phyloP scores from a whole-genome alignment of 2,329 filamentous ascomycete genomes.

The Huntiella moniliformis region DNA sequence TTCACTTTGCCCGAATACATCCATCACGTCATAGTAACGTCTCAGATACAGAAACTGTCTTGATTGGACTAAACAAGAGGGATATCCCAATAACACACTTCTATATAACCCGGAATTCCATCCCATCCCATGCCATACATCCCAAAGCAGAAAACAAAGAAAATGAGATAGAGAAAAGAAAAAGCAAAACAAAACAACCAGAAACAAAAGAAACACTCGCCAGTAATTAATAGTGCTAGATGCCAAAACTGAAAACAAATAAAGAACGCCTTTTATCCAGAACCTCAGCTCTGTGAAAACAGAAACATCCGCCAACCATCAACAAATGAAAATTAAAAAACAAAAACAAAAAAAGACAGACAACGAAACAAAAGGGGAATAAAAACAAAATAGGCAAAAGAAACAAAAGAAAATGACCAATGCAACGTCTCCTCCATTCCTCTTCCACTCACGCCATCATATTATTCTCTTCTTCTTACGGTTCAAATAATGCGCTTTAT shows the following conservation, averaged over 20 bases:
- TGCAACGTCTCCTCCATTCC: not conserved
- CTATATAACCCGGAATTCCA: not conserved
- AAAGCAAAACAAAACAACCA: not conserved
- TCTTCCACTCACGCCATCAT: not conserved
- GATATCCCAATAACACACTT: no score
- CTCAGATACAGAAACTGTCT: no score
- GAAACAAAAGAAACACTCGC: not conserved
- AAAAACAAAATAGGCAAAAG: not conserved
- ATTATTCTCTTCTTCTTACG: conserved; percentile 10
- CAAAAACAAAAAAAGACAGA: conserved; percentile 3
- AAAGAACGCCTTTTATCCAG: not conserved
- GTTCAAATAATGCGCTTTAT: conserved; percentile 31
- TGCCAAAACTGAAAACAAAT: not conserved
- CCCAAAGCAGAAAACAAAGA: not conserved
- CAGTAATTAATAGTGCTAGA: not conserved
- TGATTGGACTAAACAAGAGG: no score
- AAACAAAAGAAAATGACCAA: not conserved
- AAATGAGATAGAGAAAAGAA: not conserved
- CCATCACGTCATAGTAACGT: no score
- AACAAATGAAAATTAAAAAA: not conserved
- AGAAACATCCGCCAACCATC: not conserved
- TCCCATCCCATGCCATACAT: not conserved
- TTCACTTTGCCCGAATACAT: no score
- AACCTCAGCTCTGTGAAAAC: not conserved
- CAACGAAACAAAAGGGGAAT: not conserved